These are phyloP conservation scores for Rhodosporidiobolus sp. DNA, from an alignment of 768 basidiomycete species.

Conservation along the genomic window DNA sequence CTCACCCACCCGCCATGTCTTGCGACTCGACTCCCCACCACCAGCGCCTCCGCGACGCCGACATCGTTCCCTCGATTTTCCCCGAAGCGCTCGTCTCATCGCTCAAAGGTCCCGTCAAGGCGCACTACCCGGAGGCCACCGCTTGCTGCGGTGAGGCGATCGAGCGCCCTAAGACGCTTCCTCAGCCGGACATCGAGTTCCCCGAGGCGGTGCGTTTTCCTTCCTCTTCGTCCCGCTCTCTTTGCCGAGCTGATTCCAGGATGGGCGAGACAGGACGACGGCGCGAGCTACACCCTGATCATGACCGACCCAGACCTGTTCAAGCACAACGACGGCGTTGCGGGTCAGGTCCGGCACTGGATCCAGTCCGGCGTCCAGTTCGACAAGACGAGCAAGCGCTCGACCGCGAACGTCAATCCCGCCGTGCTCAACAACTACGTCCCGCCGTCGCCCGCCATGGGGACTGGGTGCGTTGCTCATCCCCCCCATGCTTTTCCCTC, in stretches of 20 bases:
- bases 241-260: not conserved
- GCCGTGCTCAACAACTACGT: conserved; percentile 10
- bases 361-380: conserved; percentile 13
- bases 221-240: not conserved
- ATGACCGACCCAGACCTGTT: conserved; percentile 19
- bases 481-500: not conserved
- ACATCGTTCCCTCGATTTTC: conserved; percentile 15
- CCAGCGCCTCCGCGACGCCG: conserved; percentile 9
- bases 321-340: conserved; percentile 12
- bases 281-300: conserved; percentile 22
- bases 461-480: conserved; percentile 5
- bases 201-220: conserved; percentile 12
- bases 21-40: not conserved
- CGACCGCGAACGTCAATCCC: not conserved
- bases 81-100: not conserved
- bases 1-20: conserved; percentile 3
- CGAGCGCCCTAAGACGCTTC: not conserved
- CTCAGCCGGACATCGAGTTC: conserved; percentile 28
- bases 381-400: conserved; percentile 18
- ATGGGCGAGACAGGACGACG: not conserved
- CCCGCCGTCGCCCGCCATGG: conserved; percentile 1
- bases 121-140: conserved; percentile 17
- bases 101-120: conserved; percentile 4
- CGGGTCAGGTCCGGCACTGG: conserved; percentile 26
- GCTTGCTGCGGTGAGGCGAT: conserved; percentile 1